phyloP scores from a whole-genome alignment of 345 rosid species.

The Hibiscus mutabilis region DNA sequence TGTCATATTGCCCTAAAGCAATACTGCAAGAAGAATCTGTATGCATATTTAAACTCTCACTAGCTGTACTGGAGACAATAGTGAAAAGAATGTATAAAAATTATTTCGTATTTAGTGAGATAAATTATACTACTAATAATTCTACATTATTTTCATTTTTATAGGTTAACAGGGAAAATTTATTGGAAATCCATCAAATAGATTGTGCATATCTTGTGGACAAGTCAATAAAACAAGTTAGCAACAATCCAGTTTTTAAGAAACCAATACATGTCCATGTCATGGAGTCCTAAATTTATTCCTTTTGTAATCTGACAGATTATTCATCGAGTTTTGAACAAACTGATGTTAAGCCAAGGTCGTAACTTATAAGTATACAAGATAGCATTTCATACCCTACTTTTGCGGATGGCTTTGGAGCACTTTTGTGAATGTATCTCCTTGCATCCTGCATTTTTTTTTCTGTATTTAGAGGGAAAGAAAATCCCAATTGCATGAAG shows the following conservation, averaged over 20 bases:
- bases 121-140: background rate
- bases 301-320: background rate
- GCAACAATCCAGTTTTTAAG: background rate
- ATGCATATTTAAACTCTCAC: background rate
- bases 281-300: background rate
- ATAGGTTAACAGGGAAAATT: background rate
- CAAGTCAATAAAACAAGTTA: background rate
- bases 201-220: background rate
- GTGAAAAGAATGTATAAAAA: background rate
- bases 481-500: background rate
- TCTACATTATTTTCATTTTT: background rate
- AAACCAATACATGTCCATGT: background rate
- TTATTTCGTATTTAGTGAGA: background rate
- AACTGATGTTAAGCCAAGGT: background rate
- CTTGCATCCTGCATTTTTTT: background rate
- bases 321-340: no score
- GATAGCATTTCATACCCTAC: background rate
- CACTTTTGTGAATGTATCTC: background rate
- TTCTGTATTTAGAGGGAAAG: background rate
- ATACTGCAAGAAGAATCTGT: background rate
- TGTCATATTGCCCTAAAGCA: background rate
- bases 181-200: background rate
- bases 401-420: background rate
- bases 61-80: background rate
- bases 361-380: background rate